Percentiles rank a stretch among this genome's conserved stretches.
Evolutionary conservation across 371 early-diverging fungal species (phyloP).

Genomic region (Mortierella sp.): DNA sequence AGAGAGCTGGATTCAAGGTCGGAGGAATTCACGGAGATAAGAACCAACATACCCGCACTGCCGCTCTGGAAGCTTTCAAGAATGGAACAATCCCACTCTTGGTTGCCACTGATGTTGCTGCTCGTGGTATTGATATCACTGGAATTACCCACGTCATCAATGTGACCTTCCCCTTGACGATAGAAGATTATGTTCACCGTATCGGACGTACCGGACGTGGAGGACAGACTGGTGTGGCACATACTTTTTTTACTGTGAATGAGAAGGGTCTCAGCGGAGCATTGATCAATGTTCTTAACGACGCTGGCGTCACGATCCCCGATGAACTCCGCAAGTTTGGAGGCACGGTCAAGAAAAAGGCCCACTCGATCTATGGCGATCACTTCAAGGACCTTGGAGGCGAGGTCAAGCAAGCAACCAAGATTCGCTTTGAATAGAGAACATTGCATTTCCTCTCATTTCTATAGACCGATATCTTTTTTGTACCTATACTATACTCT

Average conservation of each 20-base stretch:
- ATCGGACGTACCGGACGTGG: constrained; percentile 98
- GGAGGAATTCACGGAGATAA: constrained; percentile 90
- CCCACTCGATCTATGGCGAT: constrained; percentile 95
- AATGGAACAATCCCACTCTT: constrained; percentile 80
- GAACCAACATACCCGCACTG: constrained; percentile 77
- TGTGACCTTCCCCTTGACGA: constrained; percentile 96
- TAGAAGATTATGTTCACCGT: constrained; percentile 96
- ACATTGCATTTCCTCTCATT: not conserved
- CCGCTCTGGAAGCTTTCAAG: constrained; percentile 80
- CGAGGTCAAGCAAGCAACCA: constrained; percentile 83
- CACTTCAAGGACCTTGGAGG: constrained; percentile 94
- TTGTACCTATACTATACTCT: constrained; percentile 25
- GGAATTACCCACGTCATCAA: constrained; percentile 99
- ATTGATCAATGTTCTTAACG: constrained; percentile 91
- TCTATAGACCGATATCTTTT: not conserved
- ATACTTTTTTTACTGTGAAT: constrained; percentile 95
- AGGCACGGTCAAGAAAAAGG: constrained; percentile 96
- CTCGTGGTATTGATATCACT: constrained; percentile 97
- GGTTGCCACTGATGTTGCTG: constrained; percentile 96
- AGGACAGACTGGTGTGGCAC: constrained; percentile 89
- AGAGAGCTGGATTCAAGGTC: constrained; percentile 84
- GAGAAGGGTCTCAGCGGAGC: constrained; percentile 94
- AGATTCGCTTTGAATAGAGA: constrained; percentile 80
- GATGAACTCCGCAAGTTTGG: constrained; percentile 92
- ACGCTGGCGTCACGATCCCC: constrained; percentile 91